phyloP scores from a whole-genome alignment of 148 eudicot species.

The Diospyros lotus region DNA sequence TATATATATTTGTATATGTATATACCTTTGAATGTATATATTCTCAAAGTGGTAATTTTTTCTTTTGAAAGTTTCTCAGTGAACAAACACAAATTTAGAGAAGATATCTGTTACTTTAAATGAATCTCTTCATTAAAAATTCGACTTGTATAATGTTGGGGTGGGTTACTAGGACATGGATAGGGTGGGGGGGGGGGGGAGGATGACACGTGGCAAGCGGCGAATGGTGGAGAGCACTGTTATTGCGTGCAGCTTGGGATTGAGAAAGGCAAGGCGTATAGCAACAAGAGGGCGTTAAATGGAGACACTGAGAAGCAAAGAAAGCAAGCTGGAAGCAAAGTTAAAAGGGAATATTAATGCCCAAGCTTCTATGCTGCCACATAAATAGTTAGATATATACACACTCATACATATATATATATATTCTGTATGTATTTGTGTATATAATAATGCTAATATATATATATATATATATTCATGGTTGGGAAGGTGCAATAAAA shows the following conservation, averaged over 20 bases:
- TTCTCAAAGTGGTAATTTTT: background rate
- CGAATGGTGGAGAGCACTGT: slow-evolving; percentile 7
- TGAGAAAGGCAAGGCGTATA: background rate
- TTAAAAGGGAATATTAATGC: slow-evolving; percentile 32
- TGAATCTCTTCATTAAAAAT: too few species aligned
- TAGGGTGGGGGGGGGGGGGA: background rate
- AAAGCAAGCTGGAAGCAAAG: slow-evolving; percentile 4
- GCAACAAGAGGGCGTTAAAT: background rate
- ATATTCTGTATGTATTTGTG: background rate
- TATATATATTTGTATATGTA: background rate
- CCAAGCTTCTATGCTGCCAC: slow-evolving; percentile 30
- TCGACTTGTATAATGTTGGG: too few species aligned
- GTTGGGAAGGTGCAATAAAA: slow-evolving; percentile 19
- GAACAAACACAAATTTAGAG: too few species aligned
- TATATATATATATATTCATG: background rate
- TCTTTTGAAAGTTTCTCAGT: too few species aligned
- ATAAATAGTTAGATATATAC: slow-evolving; percentile 16
- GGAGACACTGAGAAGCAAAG: slow-evolving; percentile 25
- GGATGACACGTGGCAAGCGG: slow-evolving; percentile 10
- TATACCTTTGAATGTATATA: background rate
- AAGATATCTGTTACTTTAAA: too few species aligned
- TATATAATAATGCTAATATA: background rate
- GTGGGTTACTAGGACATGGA: too few species aligned
- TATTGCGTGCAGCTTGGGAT: slow-evolving; percentile 15
- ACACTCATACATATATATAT: slow-evolving; percentile 5